phyloP scores from a whole-genome alignment of 768 basidiomycete species.

The Lactarius hatsudake region DNA sequence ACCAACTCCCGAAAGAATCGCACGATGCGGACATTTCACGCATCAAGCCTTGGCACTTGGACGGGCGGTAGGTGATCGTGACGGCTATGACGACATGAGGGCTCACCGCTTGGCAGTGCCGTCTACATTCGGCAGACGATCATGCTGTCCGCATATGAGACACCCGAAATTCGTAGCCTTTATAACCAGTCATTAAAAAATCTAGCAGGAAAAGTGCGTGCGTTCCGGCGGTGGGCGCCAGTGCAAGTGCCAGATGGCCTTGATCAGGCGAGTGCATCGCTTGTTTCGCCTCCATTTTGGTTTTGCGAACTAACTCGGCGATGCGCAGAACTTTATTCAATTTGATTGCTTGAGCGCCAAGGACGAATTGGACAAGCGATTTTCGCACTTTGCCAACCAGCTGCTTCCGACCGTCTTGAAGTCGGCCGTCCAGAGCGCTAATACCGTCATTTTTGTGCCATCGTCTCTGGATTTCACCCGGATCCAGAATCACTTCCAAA shows the following conservation, averaged over 20 bases:
- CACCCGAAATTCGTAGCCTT: slow-evolving; percentile 79
- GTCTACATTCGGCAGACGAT: slow-evolving; percentile 87
- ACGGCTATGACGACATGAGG: background rate
- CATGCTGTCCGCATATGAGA: slow-evolving; percentile 82
- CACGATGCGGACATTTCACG: slow-evolving; percentile 95
- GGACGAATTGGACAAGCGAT: slow-evolving; percentile 84
- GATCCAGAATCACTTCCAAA: slow-evolving; percentile 82
- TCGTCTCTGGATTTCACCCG: slow-evolving; percentile 97
- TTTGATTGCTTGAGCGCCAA: slow-evolving; percentile 71
- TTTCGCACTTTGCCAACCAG: slow-evolving; percentile 84
- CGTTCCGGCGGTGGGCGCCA: slow-evolving; percentile 66
- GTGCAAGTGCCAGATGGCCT: slow-evolving; percentile 81
- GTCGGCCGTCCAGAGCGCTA: slow-evolving; percentile 89
- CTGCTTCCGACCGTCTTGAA: slow-evolving; percentile 82
- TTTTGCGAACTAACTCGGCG: slow-evolving; percentile 3
- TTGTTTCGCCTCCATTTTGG: background rate
- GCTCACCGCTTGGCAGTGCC: slow-evolving; percentile 49
- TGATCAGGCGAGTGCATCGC: slow-evolving; percentile 55
- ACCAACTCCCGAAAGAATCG: slow-evolving; percentile 88
- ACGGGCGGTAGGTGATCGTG: slow-evolving; percentile 71
- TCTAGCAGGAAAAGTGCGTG: slow-evolving; percentile 76
- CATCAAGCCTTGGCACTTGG: slow-evolving; percentile 97
- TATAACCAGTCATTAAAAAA: slow-evolving; percentile 79
- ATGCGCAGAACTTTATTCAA: slow-evolving; percentile 58
- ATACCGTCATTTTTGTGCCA: slow-evolving; percentile 86